Evolutionary conservation across 2,329 filamentous ascomycete genomes (phyloP).

Genomic region (Trichoderma endophyticum): DNA sequence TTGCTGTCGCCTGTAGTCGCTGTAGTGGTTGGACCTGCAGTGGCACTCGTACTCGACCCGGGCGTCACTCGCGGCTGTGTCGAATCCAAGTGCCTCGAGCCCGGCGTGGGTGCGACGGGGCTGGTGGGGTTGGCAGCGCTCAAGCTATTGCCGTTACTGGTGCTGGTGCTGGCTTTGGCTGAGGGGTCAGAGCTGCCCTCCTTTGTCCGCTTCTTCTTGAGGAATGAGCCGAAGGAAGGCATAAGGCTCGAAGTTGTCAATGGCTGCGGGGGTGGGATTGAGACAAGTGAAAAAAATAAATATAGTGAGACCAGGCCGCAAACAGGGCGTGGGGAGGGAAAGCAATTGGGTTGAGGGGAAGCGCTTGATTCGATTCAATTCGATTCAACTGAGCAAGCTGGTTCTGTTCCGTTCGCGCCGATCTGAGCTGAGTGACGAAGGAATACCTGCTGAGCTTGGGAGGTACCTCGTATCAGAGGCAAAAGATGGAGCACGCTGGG

Average conservation of each 20-base stretch:
- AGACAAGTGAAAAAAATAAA: background rate
- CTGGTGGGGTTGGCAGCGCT: constrained; percentile 53
- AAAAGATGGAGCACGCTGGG: background rate
- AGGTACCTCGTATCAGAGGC: background rate
- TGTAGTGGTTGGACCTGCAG: background rate
- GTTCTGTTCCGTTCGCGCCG: background rate
- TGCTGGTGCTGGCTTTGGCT: constrained; percentile 30
- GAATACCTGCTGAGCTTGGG: background rate
- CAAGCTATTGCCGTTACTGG: background rate
- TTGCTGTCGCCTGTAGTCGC: background rate
- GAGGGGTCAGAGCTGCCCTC: constrained; percentile 73
- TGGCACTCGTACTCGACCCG: background rate
- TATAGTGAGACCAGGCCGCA: background rate
- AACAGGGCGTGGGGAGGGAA: background rate
- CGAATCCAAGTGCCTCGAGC: constrained; percentile 46
- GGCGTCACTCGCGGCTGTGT: constrained; percentile 18
- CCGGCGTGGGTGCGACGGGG: constrained; percentile 54
- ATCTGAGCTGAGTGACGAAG: background rate
- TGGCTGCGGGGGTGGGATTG: background rate
- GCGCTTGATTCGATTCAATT: background rate
- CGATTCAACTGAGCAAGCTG: background rate
- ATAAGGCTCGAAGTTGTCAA: constrained; percentile 47
- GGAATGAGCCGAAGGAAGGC: constrained; percentile 91
- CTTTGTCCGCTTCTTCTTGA: constrained; percentile 99
- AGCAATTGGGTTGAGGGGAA: constrained; percentile 5